Conservation (phyloP, 495 filamentous ascomycete genomes). For the Hyaloscypha finlandica region DNA sequence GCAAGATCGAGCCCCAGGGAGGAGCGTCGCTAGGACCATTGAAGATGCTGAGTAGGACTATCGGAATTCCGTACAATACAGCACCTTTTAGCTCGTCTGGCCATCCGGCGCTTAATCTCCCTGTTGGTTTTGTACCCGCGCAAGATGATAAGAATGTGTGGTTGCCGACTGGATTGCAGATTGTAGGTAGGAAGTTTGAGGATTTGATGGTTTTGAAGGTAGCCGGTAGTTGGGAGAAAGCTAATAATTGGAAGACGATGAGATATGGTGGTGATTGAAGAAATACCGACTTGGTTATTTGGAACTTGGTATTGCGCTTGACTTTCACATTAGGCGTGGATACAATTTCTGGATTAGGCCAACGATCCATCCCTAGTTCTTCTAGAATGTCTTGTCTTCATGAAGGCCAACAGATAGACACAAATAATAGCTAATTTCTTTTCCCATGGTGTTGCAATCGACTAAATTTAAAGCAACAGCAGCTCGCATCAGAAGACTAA, state of each 20-base stretch:
- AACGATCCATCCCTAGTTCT: too few species aligned
- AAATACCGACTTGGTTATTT: too few species aligned
- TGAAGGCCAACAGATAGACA: too few species aligned
- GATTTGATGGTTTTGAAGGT: conserved; percentile 50
- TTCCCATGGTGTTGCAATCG: too few species aligned
- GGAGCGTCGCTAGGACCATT: conserved; percentile 37
- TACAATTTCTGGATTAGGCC: too few species aligned
- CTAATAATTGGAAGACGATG: conserved; percentile 47
- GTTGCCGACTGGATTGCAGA: conserved; percentile 60
- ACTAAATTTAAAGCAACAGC: too few species aligned
- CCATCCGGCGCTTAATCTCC: conserved; percentile 58
- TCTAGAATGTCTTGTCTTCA: too few species aligned
- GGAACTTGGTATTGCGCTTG: too few species aligned
- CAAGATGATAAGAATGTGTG: conserved; percentile 44
- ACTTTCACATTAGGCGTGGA: too few species aligned
- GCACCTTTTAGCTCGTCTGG: conserved; percentile 58
- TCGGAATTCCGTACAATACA: conserved; percentile 55
- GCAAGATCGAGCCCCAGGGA: conserved; percentile 34
- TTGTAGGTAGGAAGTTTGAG: conserved; percentile 53
- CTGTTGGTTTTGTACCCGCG: conserved; percentile 50
- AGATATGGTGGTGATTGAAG: conserved; percentile 8
- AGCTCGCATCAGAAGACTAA: too few species aligned
- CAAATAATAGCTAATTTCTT: too few species aligned
- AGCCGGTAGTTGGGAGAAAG: conserved; percentile 54
- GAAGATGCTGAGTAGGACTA: conserved; percentile 43